Conservation (phyloP, 441 rosid genomes). For the Macaranga tanarius region DNA sequence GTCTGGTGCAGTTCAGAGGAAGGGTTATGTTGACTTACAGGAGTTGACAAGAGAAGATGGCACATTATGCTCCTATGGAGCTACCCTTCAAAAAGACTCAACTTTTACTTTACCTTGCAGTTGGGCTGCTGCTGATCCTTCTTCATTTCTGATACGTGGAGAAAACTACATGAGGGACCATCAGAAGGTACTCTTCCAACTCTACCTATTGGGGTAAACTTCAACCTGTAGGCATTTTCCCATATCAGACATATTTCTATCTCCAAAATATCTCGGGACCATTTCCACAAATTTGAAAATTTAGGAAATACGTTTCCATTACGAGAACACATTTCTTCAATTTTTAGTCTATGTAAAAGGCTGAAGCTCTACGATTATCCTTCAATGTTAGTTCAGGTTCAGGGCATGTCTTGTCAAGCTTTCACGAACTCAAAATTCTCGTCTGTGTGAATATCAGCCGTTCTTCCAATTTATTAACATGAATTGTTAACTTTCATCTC, state of each 20-base stretch:
- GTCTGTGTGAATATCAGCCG: not conserved
- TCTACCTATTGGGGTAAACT: not conserved
- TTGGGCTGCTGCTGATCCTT: constrained; percentile 75
- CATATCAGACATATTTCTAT: no score
- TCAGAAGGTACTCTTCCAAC: constrained; percentile 50
- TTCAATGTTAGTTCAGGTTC: not conserved
- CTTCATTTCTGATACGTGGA: constrained; percentile 78
- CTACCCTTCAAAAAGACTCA: constrained; percentile 69
- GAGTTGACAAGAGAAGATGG: constrained; percentile 41
- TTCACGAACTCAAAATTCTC: not conserved
- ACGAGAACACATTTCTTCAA: no score
- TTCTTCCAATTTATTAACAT: not conserved
- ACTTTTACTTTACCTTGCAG: constrained; percentile 51
- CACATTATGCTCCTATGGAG: constrained; percentile 46
- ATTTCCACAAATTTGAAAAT: no score
- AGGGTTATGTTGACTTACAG: constrained; percentile 66
- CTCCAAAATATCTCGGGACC: no score
- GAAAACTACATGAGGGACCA: constrained; percentile 59
- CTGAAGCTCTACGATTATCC: not conserved
- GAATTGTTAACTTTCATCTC: not conserved
- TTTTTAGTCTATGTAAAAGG: not conserved
- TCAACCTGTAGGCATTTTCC: no score
- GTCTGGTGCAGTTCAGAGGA: constrained; percentile 61
- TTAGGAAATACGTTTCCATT: no score
- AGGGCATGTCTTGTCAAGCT: not conserved